phyloP scores from a whole-genome alignment of 495 filamentous ascomycete species.

The Friedmanniomyces simplex region DNA sequence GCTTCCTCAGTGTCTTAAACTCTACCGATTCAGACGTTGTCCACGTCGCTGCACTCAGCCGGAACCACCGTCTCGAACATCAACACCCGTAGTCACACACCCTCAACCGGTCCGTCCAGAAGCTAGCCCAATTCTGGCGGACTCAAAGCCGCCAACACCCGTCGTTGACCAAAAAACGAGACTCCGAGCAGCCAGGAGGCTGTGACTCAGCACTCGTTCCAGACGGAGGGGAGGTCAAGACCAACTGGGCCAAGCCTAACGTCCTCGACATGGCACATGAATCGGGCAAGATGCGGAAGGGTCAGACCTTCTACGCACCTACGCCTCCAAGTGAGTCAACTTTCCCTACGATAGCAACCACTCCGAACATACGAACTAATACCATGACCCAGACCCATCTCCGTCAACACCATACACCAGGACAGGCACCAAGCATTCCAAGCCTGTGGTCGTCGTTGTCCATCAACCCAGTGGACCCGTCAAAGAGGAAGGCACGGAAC shows the following conservation, averaged over 20 bases:
- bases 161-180: not conserved
- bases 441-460: not conserved
- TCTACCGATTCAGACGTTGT: too few species aligned
- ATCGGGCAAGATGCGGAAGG: not conserved
- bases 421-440: not conserved
- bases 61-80: too few species aligned
- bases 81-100: too few species aligned
- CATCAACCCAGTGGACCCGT: constrained; percentile 1
- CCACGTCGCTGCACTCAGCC: too few species aligned
- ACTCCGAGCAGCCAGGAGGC: not conserved
- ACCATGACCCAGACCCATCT: too few species aligned
- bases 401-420: not conserved
- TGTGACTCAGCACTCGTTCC: not conserved
- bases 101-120: too few species aligned
- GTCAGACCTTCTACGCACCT: not conserved
- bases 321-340: too few species aligned
- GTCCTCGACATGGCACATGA: not conserved
- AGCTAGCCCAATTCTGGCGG: not conserved
- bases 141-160: not conserved
- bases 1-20: too few species aligned
- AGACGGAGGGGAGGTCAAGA: not conserved
- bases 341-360: too few species aligned
- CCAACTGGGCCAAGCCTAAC: not conserved
- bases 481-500: not conserved
- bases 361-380: too few species aligned